Percentiles rank a stretch among this genome's conserved stretches.
Conservation (phyloP, 2,329 filamentous ascomycete genomes). For the Zopfia rhizophila region DNA sequence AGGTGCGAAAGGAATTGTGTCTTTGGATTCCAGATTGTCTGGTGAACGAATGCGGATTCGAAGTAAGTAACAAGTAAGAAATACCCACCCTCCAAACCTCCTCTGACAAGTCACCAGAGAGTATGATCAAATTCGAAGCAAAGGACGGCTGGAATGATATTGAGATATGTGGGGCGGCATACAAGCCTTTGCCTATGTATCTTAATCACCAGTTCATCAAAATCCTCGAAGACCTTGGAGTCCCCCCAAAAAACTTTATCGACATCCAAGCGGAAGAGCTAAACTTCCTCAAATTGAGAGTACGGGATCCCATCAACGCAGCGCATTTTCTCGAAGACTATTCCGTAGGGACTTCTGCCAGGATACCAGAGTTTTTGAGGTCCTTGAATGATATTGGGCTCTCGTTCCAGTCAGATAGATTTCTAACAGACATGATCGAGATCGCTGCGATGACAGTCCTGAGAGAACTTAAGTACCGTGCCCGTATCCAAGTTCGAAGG, state of each 20-base stretch:
- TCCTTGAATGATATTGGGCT: slow-evolving; percentile 67
- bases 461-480: slow-evolving; percentile 79
- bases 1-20: slow-evolving; percentile 80
- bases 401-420: slow-evolving; percentile 73
- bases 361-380: slow-evolving; percentile 70
- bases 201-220: slow-evolving; percentile 87
- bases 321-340: slow-evolving; percentile 72
- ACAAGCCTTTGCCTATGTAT: slow-evolving; percentile 72
- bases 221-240: slow-evolving; percentile 81
- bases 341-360: slow-evolving; percentile 68
- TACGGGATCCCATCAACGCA: slow-evolving; percentile 68
- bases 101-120: slow-evolving; percentile 61
- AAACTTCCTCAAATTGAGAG: slow-evolving; percentile 67
- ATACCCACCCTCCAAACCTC: no score
- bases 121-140: slow-evolving; percentile 77
- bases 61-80: no score
- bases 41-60: no score
- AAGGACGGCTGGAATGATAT: slow-evolving; percentile 63
- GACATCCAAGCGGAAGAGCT: slow-evolving; percentile 72
- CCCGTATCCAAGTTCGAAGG: slow-evolving; percentile 75
- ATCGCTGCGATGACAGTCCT: slow-evolving; percentile 76
- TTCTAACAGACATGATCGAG: slow-evolving; percentile 77
- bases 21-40: slow-evolving; percentile 68
- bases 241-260: slow-evolving; percentile 68
- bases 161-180: slow-evolving; percentile 75